Evolutionary conservation across 2,329 filamentous ascomycete genomes (phyloP).

Genomic region (Microdochium bolleyi): DNA sequence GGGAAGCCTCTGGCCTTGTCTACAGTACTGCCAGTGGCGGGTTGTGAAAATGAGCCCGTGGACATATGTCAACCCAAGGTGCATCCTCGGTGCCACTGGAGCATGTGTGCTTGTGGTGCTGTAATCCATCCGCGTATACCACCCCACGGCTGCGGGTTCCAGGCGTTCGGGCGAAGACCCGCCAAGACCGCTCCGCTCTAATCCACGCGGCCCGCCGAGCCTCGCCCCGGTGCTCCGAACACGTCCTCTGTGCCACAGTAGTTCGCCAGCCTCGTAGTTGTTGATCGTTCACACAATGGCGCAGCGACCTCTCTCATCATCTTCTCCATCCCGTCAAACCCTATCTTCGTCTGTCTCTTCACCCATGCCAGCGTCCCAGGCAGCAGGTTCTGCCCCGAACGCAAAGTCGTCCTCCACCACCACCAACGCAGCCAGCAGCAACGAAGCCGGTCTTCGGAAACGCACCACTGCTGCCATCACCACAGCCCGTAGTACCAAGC

Average conservation of each 20-base stretch:
- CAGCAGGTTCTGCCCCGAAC: not conserved
- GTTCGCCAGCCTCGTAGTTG: not conserved
- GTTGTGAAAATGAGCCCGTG: no score
- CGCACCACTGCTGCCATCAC: constrained; percentile 1
- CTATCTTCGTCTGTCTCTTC: not conserved
- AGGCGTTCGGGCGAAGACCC: no score
- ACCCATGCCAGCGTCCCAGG: not conserved
- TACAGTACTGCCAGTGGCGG: no score
- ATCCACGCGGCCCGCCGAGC: no score
- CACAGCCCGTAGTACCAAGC: not conserved
- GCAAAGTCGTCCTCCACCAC: not conserved
- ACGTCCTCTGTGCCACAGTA: not conserved
- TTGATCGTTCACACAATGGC: not conserved
- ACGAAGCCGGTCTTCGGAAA: constrained; percentile 5
- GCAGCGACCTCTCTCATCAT: not conserved
- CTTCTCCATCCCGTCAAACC: not conserved
- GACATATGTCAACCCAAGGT: no score
- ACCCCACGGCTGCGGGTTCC: no score
- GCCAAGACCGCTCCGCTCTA: no score
- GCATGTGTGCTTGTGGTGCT: no score
- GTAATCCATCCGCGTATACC: no score
- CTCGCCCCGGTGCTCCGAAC: no score
- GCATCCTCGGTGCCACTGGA: no score
- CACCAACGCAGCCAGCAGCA: constrained; percentile 3
- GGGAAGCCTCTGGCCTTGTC: no score